A percentile compares a stretch with the other conserved stretches of the same genome.
These are phyloP conservation scores for Chytriomyces sp. DNA, from an alignment of 192 early-diverging fungal genomes.

Conservation along the genomic window DNA sequence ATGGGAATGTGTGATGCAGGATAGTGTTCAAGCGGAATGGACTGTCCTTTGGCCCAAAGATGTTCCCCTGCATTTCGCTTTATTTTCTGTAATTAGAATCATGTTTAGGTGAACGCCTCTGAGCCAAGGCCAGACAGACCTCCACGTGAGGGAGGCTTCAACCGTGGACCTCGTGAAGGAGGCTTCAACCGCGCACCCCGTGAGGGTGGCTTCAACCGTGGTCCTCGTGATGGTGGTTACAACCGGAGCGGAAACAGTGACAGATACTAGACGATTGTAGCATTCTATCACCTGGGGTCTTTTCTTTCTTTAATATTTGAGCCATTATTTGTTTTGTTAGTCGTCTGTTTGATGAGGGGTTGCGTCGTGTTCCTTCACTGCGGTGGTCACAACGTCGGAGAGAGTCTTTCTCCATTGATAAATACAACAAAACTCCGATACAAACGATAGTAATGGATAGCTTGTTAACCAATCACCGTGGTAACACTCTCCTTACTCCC, in stretches of 20 bases:
- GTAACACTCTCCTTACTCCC: background rate
- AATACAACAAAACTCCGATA: too few species aligned
- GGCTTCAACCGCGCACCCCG: background rate
- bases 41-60: background rate
- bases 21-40: too few species aligned
- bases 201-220: conserved; percentile 10
- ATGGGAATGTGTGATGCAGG: too few species aligned
- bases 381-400: too few species aligned
- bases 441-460: background rate
- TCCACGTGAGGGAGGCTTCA: conserved; percentile 16
- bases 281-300: background rate
- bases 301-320: background rate
- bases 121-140: conserved; percentile 4
- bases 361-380: background rate
- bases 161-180: conserved; percentile 9
- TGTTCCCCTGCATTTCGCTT: too few species aligned
- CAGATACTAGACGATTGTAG: conserved; percentile 9
- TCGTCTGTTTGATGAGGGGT: background rate
- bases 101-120: conserved; percentile 6
- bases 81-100: background rate
- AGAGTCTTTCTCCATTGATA: too few species aligned
- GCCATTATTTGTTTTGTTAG: background rate
- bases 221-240: background rate
- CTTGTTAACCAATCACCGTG: background rate
- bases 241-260: background rate